Conservation (phyloP, 495 filamentous ascomycete genomes). For the Aspergillus steynii region DNA sequence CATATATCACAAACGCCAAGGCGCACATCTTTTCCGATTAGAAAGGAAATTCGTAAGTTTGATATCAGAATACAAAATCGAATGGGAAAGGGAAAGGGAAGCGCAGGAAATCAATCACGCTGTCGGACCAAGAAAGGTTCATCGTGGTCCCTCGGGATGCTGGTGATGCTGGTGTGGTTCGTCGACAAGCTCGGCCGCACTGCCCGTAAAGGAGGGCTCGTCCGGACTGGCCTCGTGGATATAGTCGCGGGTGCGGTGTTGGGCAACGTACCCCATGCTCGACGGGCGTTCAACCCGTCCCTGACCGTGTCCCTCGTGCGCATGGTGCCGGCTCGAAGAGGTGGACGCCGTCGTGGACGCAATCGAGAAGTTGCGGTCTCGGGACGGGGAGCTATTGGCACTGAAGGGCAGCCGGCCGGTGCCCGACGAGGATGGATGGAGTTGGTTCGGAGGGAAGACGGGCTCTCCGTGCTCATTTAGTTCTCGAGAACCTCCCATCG, state of each 20-base stretch:
- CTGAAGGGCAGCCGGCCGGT: constrained; percentile 61
- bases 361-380: constrained; percentile 44
- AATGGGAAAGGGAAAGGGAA: constrained; percentile 1
- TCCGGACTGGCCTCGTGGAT: constrained; percentile 58
- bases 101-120: constrained; percentile 9
- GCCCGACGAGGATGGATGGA: constrained; percentile 34
- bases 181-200: constrained; percentile 50
- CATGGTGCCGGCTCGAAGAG: constrained; percentile 44
- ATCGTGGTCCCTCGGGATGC: constrained; percentile 4
- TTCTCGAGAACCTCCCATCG: neutral
- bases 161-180: constrained; percentile 16
- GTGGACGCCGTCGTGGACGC: constrained; percentile 49
- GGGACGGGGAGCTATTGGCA: constrained; percentile 51
- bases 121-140: constrained; percentile 19
- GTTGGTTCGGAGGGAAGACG: constrained; percentile 20
- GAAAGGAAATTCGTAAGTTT: constrained; percentile 42
- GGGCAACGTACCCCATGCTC: constrained; percentile 72
- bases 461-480: constrained; percentile 6
- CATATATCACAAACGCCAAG: constrained; percentile 10
- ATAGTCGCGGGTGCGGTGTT: constrained; percentile 60
- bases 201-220: constrained; percentile 52
- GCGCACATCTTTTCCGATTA: constrained; percentile 16
- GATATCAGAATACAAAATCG: constrained; percentile 24
- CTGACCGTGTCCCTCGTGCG: constrained; percentile 8
- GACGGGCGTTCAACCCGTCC: constrained; percentile 57